phyloP scores from a whole-genome alignment of 139 green algal genomes.

The Mesotaenium endlicherianum region DNA sequence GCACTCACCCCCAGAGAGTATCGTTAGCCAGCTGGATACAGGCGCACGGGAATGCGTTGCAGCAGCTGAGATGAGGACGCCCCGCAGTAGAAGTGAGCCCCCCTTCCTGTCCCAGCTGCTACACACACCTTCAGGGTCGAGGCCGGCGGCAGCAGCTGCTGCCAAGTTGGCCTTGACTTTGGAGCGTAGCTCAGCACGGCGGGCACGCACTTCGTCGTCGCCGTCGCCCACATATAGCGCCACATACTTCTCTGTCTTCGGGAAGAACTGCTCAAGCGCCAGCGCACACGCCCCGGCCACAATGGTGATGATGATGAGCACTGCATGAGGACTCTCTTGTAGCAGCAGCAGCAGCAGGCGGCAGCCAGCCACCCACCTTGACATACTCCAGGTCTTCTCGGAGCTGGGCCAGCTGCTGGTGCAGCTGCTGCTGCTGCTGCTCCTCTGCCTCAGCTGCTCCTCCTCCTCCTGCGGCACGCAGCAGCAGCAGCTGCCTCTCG shows the following conservation, averaged over 20 bases:
- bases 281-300: too few relatives aligned
- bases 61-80: too few relatives aligned
- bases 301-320: too few relatives aligned
- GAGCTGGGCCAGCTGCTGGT: slow-evolving; percentile 21
- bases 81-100: too few relatives aligned
- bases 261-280: slow-evolving; percentile 34
- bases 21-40: too few relatives aligned
- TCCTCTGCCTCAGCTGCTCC: neutral
- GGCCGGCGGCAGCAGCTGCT: slow-evolving; percentile 12
- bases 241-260: slow-evolving; percentile 40
- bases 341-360: neutral
- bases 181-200: neutral
- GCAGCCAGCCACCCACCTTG: neutral
- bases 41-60: too few relatives aligned
- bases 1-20: too few relatives aligned
- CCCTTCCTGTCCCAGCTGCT: neutral
- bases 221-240: slow-evolving; percentile 31
- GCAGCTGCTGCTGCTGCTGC: neutral
- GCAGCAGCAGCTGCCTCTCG: neutral
- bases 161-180: slow-evolving; percentile 28
- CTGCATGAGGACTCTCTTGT: neutral
- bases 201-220: slow-evolving; percentile 1
- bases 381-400: slow-evolving; percentile 46
- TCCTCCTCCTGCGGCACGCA: too few relatives aligned
- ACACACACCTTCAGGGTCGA: slow-evolving; percentile 32